Conservation (phyloP, 306 rosid species). For the Leucaena leucocephala region DNA sequence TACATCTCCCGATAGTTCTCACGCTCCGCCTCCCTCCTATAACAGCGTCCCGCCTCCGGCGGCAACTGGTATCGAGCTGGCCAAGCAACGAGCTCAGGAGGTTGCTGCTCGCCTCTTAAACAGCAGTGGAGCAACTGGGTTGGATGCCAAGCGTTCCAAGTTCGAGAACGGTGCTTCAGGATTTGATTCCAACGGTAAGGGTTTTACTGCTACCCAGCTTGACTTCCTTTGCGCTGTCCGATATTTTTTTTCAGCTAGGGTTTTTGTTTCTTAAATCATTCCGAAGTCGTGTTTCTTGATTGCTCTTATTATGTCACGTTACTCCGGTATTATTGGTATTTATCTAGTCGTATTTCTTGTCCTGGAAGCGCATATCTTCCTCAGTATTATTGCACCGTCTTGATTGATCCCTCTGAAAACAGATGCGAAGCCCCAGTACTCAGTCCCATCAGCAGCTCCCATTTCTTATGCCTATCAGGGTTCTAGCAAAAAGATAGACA, state of each 20-base stretch:
- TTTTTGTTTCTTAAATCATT: background rate
- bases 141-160: slow-evolving; percentile 81
- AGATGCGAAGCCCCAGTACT: slow-evolving; percentile 64
- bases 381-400: background rate
- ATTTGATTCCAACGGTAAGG: slow-evolving; percentile 67
- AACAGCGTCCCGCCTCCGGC: slow-evolving; percentile 69
- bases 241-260: background rate
- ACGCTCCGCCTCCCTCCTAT: slow-evolving; percentile 50
- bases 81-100: slow-evolving; percentile 95
- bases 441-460: slow-evolving; percentile 58
- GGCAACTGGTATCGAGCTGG: slow-evolving; percentile 69
- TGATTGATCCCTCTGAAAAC: slow-evolving; percentile 17
- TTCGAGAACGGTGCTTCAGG: slow-evolving; percentile 75
- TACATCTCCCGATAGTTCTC: slow-evolving; percentile 51
- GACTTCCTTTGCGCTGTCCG: background rate
- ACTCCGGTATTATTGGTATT: background rate
- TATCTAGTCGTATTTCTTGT: background rate
- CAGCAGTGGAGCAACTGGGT: slow-evolving; percentile 41
- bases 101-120: slow-evolving; percentile 81
- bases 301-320: background rate
- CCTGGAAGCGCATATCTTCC: background rate
- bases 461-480: slow-evolving; percentile 70
- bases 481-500: slow-evolving; percentile 75
- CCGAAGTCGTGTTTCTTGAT: background rate
- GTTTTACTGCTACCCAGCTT: slow-evolving; percentile 48